Evolutionary conservation across 1,284 basidiomycete species (phyloP), one percentile per base, ranked within the genome.

Genomic region (Malassezia arunalokei): DNA sequence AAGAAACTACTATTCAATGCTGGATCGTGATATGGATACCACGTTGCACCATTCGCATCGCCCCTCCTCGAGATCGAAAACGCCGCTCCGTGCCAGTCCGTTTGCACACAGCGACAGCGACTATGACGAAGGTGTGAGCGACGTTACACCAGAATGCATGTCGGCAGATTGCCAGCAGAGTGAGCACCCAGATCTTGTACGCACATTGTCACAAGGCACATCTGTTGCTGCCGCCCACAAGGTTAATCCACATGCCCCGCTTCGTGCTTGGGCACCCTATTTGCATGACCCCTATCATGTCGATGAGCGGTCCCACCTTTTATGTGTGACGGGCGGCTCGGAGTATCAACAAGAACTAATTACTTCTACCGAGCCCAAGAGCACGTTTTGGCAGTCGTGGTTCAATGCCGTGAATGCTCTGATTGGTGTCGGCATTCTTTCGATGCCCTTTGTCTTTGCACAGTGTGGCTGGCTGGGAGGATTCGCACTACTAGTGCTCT

Each of bases 351-450:
- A 50, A 7, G 24, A 24, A 24, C 14, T 2, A 37, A 54, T 20
- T 7, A 38, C 27, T 8, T 33, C 44, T 37, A 3, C 43, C 41
- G 15, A 15, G 35, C 8, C 47, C 44, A 61, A 57, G 37, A 64
- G 62, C 51, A 71, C 69, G 0, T 59, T 71, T 29, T 53, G 62
- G 14, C 69, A 72, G 51, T 65, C 65, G 24, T 70, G 66, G 68
- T 72, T 72, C 63, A 72, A 72, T 47, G 64, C 63, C 6, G 61
- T 72, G 51, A 72, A 72, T 51, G 69, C 66, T 5, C 56, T 72
- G 3, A 59, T 71, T 17, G 69, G 69, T 8, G 63, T 72, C 12
- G 66, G 69, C 20, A 69, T 72, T 31, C 59, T 72, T 40, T 65
- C 67, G 8, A 52, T 71, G 6, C 68, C 68, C 6, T 60, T 71